Conservation (phyloP, 257 asterid genomes). For the Ophiorrhiza pumila region DNA sequence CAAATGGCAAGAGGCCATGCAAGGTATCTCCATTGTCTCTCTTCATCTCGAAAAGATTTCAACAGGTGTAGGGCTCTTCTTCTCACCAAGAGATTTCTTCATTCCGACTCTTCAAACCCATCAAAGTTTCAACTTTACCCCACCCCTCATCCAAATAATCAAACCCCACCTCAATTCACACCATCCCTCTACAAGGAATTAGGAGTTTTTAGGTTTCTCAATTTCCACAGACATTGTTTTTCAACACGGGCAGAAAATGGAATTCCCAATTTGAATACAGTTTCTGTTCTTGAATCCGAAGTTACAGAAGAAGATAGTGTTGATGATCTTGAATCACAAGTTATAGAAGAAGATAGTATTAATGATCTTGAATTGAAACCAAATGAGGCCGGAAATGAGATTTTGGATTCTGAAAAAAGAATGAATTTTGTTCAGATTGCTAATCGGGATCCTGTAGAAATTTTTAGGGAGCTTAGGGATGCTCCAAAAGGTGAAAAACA, state of each 20-base stretch:
- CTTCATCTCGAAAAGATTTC: conserved; percentile 31
- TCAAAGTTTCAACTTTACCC: conserved; percentile 23
- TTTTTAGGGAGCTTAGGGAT: conserved; percentile 54
- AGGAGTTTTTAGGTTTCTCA: conserved; percentile 15
- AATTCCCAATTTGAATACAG: not conserved
- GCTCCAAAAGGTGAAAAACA: conserved; percentile 25
- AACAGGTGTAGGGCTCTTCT: conserved; percentile 28
- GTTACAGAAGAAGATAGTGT: not conserved
- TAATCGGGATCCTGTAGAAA: conserved; percentile 55
- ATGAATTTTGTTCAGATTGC: conserved; percentile 35
- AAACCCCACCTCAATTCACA: conserved; percentile 19
- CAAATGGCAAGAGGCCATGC: conserved; percentile 57
- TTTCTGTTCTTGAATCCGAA: conserved; percentile 19
- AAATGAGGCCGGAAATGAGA: conserved; percentile 16
- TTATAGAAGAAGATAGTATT: conserved; percentile 3
- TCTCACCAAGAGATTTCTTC: conserved; percentile 31
- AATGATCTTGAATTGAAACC: conserved; percentile 28
- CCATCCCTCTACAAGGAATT: conserved; percentile 18
- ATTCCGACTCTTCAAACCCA: conserved; percentile 22
- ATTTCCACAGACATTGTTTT: conserved; percentile 27
- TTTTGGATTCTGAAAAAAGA: conserved; percentile 18
- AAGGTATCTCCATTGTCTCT: conserved; percentile 41
- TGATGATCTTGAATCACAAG: conserved; percentile 22
- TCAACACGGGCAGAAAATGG: conserved; percentile 33
- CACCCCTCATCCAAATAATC: conserved; percentile 16